These are phyloP conservation scores for Termitomyces sp. DNA, from an alignment of 768 basidiomycete species.

Conservation along the genomic window DNA sequence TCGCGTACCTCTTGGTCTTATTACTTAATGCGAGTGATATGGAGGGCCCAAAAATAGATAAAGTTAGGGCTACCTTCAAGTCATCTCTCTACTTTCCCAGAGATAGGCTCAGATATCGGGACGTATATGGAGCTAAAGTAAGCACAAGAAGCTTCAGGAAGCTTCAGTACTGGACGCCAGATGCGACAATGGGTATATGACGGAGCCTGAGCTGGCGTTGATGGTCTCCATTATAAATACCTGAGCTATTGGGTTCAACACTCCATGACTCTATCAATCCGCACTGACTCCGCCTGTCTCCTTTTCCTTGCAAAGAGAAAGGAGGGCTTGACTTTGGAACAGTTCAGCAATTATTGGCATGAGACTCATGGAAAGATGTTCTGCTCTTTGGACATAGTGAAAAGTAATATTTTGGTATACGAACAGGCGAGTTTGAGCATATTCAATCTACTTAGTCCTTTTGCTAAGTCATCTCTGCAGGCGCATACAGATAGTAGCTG, in stretches of 20 bases:
- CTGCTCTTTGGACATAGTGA: conserved; percentile 22
- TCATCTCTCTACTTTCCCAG: too few species aligned
- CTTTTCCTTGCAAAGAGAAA: conserved; percentile 21
- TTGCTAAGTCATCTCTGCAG: conserved; percentile 1
- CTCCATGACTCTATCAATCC: conserved; percentile 3
- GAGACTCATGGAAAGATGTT: conserved; percentile 21
- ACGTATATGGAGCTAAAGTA: too few species aligned
- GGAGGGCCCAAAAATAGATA: too few species aligned
- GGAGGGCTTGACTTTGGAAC: conserved; percentile 20
- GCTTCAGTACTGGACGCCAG: too few species aligned
- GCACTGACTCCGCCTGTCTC: conserved; percentile 23
- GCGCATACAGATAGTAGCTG: conserved; percentile 15
- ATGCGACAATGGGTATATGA: too few species aligned
- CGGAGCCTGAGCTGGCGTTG: background rate
- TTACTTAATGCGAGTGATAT: too few species aligned
- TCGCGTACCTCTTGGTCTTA: too few species aligned
- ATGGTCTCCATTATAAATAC: background rate
- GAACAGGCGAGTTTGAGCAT: conserved; percentile 18
- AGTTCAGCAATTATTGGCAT: conserved; percentile 27
- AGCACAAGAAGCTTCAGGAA: too few species aligned
- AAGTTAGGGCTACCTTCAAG: too few species aligned
- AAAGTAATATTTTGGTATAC: conserved; percentile 28
- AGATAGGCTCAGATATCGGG: too few species aligned
- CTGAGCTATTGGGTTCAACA: background rate
- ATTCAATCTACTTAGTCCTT: background rate